phyloP scores from a whole-genome alignment of 345 rosid genomes.

The Populus tremula region DNA sequence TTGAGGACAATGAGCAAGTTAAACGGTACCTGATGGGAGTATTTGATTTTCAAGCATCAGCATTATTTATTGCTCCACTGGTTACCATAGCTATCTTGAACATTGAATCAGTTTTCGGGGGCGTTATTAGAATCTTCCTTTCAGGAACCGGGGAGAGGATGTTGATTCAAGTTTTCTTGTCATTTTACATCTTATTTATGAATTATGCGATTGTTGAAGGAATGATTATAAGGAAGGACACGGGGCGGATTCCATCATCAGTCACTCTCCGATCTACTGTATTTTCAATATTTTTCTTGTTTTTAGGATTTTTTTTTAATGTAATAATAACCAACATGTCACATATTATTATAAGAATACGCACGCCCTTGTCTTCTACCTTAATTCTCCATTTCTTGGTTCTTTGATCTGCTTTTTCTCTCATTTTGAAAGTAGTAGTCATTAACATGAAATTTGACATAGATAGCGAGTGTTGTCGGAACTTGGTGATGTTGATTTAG shows the following conservation, averaged over 20 bases:
- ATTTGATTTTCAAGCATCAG: conserved; percentile 37
- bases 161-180: conserved; percentile 25
- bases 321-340: conserved; percentile 3
- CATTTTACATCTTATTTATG: conserved; percentile 31
- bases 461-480: too few species aligned
- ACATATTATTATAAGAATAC: too few species aligned
- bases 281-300: conserved; percentile 14
- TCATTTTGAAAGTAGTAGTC: too few species aligned
- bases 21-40: conserved; percentile 31
- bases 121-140: conserved; percentile 24
- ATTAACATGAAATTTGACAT: too few species aligned
- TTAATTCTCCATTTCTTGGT: too few species aligned
- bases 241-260: conserved; percentile 33
- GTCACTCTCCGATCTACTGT: conserved; percentile 22
- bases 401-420: too few species aligned
- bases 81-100: conserved; percentile 32
- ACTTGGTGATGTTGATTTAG: too few species aligned
- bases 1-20: conserved; percentile 16
- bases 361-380: too few species aligned
- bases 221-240: conserved; percentile 40
- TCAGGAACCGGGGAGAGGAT: conserved; percentile 17
- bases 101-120: conserved; percentile 21
- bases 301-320: conserved; percentile 22
- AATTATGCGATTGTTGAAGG: conserved; percentile 45
- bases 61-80: conserved; percentile 35